Evolutionary conservation across 306 rosid species (phyloP).

Genomic region (Vicia villosa): DNA sequence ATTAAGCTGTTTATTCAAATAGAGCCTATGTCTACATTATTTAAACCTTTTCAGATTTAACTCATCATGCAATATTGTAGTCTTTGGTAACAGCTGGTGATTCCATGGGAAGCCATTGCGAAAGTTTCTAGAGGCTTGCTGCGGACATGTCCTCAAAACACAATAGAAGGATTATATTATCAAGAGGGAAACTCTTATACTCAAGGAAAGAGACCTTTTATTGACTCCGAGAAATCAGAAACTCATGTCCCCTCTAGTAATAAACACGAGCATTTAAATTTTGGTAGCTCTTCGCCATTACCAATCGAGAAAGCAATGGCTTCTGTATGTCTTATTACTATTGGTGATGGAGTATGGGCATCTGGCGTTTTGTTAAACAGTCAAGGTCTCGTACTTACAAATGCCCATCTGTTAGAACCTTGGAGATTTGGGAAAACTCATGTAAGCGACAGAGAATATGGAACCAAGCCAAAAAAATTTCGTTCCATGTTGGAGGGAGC

Average conservation of each 20-base stretch:
- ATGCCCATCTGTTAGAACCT: conserved; percentile 91
- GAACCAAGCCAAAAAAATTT: conserved; percentile 38
- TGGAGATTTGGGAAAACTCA: conserved; percentile 87
- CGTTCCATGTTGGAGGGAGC: conserved; percentile 42
- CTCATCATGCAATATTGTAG: conserved; percentile 72
- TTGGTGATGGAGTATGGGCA: conserved; percentile 92
- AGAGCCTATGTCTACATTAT: conserved; percentile 23
- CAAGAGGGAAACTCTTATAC: conserved; percentile 40
- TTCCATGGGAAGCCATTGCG: conserved; percentile 93
- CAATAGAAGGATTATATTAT: conserved; percentile 43
- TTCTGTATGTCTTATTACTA: conserved; percentile 82
- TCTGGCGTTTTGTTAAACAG: conserved; percentile 79
- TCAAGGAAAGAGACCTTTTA: conserved; percentile 40
- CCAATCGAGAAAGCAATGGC: conserved; percentile 73
- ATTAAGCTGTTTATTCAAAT: neutral
- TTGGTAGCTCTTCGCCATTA: conserved; percentile 44
- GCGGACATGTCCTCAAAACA: conserved; percentile 48
- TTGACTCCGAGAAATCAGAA: conserved; percentile 29
- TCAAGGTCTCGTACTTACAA: conserved; percentile 88
- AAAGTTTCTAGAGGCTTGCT: conserved; percentile 69
- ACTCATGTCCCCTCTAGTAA: conserved; percentile 39
- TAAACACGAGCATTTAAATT: conserved; percentile 36
- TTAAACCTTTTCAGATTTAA: conserved; percentile 50
- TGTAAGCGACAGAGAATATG: conserved; percentile 44
- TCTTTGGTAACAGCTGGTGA: conserved; percentile 89